Conservation (phyloP, 441 rosid genomes). For the Hura crepitans region DNA sequence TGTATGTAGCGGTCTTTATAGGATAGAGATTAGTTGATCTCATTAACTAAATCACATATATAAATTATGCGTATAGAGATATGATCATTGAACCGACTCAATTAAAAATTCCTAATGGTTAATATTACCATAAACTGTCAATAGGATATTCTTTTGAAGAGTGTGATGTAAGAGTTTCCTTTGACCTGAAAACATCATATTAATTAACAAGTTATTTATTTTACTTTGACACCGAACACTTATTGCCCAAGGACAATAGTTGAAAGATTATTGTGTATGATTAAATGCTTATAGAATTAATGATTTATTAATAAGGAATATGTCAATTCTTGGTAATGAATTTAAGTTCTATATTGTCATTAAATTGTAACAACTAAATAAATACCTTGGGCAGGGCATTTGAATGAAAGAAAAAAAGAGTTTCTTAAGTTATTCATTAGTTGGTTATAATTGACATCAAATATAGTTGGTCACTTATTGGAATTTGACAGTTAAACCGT, state of each 20-base stretch:
- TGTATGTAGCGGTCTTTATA: neutral
- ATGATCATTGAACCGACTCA: neutral
- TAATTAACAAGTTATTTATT: constrained; percentile 7
- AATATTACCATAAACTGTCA: neutral
- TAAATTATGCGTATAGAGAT: neutral
- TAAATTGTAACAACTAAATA: neutral
- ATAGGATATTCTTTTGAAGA: neutral
- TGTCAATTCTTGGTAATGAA: neutral
- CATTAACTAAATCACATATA: neutral
- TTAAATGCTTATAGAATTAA: neutral
- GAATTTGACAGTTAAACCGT: neutral
- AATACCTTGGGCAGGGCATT: neutral
- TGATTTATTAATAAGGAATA: neutral
- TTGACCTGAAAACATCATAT: neutral
- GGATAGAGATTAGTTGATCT: neutral
- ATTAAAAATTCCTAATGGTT: neutral
- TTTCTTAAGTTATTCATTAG: neutral
- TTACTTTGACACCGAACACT: neutral
- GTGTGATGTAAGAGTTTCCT: neutral
- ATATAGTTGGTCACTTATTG: neutral
- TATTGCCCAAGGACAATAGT: neutral
- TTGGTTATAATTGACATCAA: neutral
- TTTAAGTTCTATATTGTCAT: neutral
- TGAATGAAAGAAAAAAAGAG: neutral
- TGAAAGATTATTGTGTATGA: neutral